phyloP scores from a whole-genome alignment of 495 filamentous ascomycete genomes.

The Aspergillus baeticus region DNA sequence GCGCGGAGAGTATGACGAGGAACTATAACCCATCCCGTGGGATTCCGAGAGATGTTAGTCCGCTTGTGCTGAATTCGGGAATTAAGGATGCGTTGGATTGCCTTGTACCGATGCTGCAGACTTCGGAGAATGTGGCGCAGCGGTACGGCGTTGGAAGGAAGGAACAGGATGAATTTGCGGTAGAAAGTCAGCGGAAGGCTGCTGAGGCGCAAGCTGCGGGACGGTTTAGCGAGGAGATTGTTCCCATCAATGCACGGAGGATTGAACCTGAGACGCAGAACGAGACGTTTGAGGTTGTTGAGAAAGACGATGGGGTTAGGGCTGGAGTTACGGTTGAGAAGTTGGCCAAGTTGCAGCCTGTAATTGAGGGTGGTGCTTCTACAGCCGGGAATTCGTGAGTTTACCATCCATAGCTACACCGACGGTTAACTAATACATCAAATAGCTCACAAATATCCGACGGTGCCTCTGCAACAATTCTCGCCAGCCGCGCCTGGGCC shows the following conservation, averaged over 20 bases:
- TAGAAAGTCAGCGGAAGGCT: conserved; percentile 73
- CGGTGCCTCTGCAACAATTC: conserved; percentile 69
- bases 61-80: conserved; percentile 51
- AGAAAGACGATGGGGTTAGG: conserved; percentile 78
- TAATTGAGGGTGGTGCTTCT: conserved; percentile 76
- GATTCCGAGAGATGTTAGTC: conserved; percentile 67
- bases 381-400: conserved; percentile 60
- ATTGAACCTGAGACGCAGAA: conserved; percentile 69
- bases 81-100: conserved; percentile 73
- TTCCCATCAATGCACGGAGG: conserved; percentile 66
- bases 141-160: conserved; percentile 76
- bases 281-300: conserved; percentile 64
- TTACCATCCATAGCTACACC: not conserved
- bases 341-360: conserved; percentile 72
- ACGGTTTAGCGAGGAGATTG: conserved; percentile 80
- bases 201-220: conserved; percentile 79
- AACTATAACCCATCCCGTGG: conserved; percentile 60
- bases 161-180: conserved; percentile 73
- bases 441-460: conserved; percentile 40
- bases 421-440: not conserved
- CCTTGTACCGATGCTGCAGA: conserved; percentile 86
- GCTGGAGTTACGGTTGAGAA: conserved; percentile 76
- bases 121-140: conserved; percentile 79
- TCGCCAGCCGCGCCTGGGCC: conserved; percentile 80
- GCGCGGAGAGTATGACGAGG: conserved; percentile 76